These are phyloP conservation scores for Yamagishiella unicocca DNA, from an alignment of 139 green algal species.

Conservation along the genomic window DNA sequence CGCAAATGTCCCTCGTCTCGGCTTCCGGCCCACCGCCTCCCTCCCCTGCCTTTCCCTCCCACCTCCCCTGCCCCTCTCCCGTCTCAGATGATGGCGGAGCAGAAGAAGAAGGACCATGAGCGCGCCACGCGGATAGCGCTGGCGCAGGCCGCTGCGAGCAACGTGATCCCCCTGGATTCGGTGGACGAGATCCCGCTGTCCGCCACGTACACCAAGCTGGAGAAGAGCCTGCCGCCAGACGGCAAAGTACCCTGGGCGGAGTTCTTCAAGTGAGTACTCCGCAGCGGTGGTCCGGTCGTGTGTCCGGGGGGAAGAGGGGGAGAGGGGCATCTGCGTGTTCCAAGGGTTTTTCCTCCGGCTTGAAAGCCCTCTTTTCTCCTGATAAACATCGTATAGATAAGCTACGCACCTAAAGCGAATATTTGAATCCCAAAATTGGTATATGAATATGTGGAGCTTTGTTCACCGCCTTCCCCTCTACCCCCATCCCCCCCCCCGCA, in stretches of 20 bases:
- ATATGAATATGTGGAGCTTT: no score
- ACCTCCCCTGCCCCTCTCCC: neutral
- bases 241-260: constrained; percentile 86
- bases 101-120: constrained; percentile 44
- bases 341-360: no score
- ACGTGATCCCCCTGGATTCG: neutral
- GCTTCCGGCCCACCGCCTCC: no score
- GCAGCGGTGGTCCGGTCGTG: neutral
- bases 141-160: constrained; percentile 12
- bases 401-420: no score
- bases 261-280: constrained; percentile 78
- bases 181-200: constrained; percentile 27
- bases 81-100: constrained; percentile 33
- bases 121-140: constrained; percentile 17
- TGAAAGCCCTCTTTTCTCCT: no score
- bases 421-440: no score
- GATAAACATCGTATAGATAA: no score
- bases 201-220: constrained; percentile 31
- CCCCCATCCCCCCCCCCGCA: neutral
- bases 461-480: neutral
- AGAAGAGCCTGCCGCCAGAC: constrained; percentile 19
- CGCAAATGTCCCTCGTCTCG: no score
- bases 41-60: no score
- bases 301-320: neutral
- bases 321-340: no score